Percentiles rank a stretch among this genome's conserved stretches.
Conservation (phyloP, 2,329 filamentous ascomycete genomes). For the Endocalyx cinctus region DNA sequence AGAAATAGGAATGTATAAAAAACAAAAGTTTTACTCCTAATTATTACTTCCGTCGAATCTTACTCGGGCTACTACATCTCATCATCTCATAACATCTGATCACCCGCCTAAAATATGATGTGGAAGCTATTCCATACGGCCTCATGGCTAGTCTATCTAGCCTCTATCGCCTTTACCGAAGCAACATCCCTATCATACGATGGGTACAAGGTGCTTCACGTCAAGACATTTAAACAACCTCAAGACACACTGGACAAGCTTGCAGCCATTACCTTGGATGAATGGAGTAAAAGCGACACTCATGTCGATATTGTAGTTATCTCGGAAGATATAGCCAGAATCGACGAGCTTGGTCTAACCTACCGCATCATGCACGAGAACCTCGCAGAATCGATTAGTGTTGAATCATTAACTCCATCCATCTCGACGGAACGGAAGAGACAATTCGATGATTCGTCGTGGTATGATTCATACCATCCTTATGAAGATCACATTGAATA, state of each 20-base stretch:
- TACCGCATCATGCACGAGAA: conserved; percentile 25
- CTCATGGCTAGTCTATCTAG: too few species aligned
- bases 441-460: conserved; percentile 26
- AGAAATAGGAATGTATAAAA: too few species aligned
- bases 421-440: conserved; percentile 9
- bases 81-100: too few species aligned
- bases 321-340: conserved; percentile 22
- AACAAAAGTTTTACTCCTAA: too few species aligned
- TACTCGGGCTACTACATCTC: too few species aligned
- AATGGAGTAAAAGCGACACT: conserved; percentile 17
- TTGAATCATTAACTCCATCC: conserved; percentile 18
- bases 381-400: conserved; percentile 23
- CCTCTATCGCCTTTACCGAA: too few species aligned
- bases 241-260: conserved; percentile 30
- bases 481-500: conserved; percentile 46
- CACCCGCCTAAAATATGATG: too few species aligned
- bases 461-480: conserved; percentile 46
- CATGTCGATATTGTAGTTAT: conserved; percentile 29
- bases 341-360: conserved; percentile 26
- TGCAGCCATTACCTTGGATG: conserved; percentile 17
- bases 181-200: conserved; percentile 35
- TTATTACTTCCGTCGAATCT: too few species aligned
- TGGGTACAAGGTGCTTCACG: conserved; percentile 40
- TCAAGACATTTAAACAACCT: conserved; percentile 39
- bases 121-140: too few species aligned